Percentiles rank a stretch among this genome's conserved stretches.
These are phyloP conservation scores for Fusarium illudens DNA, from an alignment of 2,329 filamentous ascomycete species.

Conservation along the genomic window DNA sequence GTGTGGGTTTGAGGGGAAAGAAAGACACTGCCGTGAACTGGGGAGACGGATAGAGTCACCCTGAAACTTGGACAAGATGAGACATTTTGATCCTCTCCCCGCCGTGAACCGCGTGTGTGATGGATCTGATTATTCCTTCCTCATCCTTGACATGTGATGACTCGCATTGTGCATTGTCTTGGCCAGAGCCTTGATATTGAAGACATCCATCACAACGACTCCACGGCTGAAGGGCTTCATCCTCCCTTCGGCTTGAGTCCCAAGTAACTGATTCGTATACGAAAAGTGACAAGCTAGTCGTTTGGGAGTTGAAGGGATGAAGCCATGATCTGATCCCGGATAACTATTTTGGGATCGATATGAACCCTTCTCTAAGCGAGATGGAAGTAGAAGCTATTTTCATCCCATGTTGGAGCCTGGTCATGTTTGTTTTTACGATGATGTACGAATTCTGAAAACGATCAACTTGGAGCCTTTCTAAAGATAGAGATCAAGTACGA, in stretches of 20 bases:
- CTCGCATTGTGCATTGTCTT: background rate
- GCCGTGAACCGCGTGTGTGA: slow-evolving; percentile 1
- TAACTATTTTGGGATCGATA: background rate
- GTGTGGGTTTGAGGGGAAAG: background rate
- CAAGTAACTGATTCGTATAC: background rate
- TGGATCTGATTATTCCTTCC: background rate
- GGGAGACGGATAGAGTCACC: background rate
- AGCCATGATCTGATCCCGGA: background rate
- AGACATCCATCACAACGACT: background rate
- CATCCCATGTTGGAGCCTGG: background rate
- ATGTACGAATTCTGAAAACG: background rate
- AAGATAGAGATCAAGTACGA: background rate
- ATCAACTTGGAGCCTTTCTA: background rate
- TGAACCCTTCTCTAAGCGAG: background rate
- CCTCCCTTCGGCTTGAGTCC: background rate
- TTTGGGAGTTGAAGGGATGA: background rate
- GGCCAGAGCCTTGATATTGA: background rate
- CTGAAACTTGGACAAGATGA: slow-evolving; percentile 6
- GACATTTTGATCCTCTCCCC: background rate
- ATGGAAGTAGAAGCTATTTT: background rate
- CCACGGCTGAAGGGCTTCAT: background rate
- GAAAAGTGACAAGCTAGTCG: background rate
- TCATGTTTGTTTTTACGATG: background rate
- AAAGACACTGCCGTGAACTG: slow-evolving; percentile 8
- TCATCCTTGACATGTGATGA: slow-evolving; percentile 1